Base-by-base conservation (phyloP, 2,329 filamentous ascomycete genomes). In the Trichoderma sp. region DNA sequence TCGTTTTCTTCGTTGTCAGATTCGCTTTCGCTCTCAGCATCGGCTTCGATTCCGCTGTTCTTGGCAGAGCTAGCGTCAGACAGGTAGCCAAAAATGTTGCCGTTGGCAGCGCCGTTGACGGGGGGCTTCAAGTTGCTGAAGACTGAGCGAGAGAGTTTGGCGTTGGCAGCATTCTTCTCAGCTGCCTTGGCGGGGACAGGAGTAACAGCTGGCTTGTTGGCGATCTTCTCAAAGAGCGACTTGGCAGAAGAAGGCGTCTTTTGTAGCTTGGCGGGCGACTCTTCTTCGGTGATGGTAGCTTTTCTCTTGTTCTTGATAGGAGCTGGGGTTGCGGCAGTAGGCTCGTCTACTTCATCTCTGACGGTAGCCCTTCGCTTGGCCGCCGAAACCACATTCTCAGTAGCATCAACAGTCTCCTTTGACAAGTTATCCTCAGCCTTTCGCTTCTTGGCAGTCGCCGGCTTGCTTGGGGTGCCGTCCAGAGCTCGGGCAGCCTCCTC, bases 31-130 rank as follows among this genome's bases (percentile, higher is more conserved):
- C 79, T 81, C 70, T 85, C 82, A 7, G 75, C 78, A 60, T 84
- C 84, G 19, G 81, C 81, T 17, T 84, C 83, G 12, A 80, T 76
- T 1, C 83, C 83, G 70, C 86, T 87, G 60, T 83, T 86, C 75
- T 85, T 85, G 48, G 82, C 79, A 15, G 84, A 85, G 71, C 84
- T 86, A 35, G 79, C 80, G 72, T 87, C 85, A 1, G 86, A 88
- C 8, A 89, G 80, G 71, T 89, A 85, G 27, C 83, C 83, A 73
- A 90, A 90, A 59, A 88, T 87, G 73, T 89, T 72, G 50, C 76
- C 73, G 17, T 71, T 74, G 27, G 75, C 65, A 1, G 75, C 53
- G 9, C 60, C 56, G 58, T 72, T 72, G 17, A 70, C 68, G 54
- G 70, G 72, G 15, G 70, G 73, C 73, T 83, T 82, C 17, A 78